These are phyloP conservation scores for Tilletia walkeri DNA, from an alignment of 1,284 basidiomycete genomes.

Conservation along the genomic window DNA sequence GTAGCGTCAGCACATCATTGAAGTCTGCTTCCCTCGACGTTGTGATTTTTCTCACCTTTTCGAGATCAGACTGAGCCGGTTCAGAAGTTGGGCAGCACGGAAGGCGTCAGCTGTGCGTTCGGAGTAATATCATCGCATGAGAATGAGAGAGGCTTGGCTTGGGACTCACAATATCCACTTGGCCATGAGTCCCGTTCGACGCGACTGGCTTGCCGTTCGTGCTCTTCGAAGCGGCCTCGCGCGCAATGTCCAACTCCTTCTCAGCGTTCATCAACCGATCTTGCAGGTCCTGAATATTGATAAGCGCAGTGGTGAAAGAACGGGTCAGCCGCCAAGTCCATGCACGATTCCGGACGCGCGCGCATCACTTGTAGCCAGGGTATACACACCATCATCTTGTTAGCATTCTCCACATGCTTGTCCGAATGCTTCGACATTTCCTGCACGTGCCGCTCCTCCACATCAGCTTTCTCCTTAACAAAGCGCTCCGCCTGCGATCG, in stretches of 20 bases:
- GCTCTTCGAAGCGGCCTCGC: slow-evolving; percentile 21
- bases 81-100: slow-evolving; percentile 23
- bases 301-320: not conserved
- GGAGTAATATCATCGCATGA: too few species aligned
- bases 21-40: not conserved
- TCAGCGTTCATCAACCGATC: slow-evolving; percentile 36
- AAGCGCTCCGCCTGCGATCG: slow-evolving; percentile 31
- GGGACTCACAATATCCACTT: slow-evolving; percentile 3
- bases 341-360: too few species aligned
- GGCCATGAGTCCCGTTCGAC: slow-evolving; percentile 16
- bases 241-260: slow-evolving; percentile 32
- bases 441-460: slow-evolving; percentile 27
- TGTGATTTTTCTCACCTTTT: slow-evolving; percentile 19
- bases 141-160: not conserved
- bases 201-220: slow-evolving; percentile 25
- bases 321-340: too few species aligned
- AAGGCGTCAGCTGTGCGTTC: not conserved
- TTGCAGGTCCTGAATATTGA: slow-evolving; percentile 27
- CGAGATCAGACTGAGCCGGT: slow-evolving; percentile 27
- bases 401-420: slow-evolving; percentile 30
- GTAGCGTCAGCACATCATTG: not conserved
- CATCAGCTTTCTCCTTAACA: slow-evolving; percentile 29
- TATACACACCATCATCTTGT: slow-evolving; percentile 28
- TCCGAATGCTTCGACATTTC: slow-evolving; percentile 27
- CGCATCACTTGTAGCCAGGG: not conserved